Percentiles rank a stretch among this genome's conserved stretches.
phyloP scores from a whole-genome alignment of 352 stramenopile species.

The Phytopythium kandeliae region DNA sequence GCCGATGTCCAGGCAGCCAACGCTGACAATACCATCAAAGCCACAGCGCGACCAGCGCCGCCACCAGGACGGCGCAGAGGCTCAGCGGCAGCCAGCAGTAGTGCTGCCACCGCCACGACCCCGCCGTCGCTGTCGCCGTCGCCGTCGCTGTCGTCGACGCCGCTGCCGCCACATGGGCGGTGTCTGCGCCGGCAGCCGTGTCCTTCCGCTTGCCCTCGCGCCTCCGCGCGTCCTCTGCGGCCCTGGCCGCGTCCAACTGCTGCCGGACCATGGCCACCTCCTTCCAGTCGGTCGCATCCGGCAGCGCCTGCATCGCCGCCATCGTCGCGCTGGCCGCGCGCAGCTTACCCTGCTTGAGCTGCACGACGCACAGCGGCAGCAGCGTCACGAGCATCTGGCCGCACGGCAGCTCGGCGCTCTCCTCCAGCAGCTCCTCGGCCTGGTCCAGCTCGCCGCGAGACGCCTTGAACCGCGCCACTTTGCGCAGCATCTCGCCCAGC shows the following conservation, averaged over 20 bases:
- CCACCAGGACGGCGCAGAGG: slow-evolving; percentile 6
- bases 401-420: slow-evolving; percentile 21
- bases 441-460: slow-evolving; percentile 17
- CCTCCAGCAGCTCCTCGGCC: slow-evolving; percentile 26
- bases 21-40: slow-evolving; percentile 1
- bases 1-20: background rate
- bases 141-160: background rate
- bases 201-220: background rate
- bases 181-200: no score
- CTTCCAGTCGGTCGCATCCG: slow-evolving; percentile 17
- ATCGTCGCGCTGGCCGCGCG: slow-evolving; percentile 26
- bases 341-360: slow-evolving; percentile 37
- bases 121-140: background rate
- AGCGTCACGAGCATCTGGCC: slow-evolving; percentile 32
- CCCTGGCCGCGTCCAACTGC: slow-evolving; percentile 18
- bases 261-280: slow-evolving; percentile 39
- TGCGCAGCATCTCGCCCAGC: slow-evolving; percentile 21
- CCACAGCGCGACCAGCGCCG: slow-evolving; percentile 6
- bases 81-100: slow-evolving; percentile 5
- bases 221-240: background rate
- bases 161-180: no score
- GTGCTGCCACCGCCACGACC: slow-evolving; percentile 1
- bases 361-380: slow-evolving; percentile 48
- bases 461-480: slow-evolving; percentile 24
- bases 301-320: slow-evolving; percentile 34